Conservation (phyloP, 2,329 filamentous ascomycete species). For the Sporothrix sp. region DNA sequence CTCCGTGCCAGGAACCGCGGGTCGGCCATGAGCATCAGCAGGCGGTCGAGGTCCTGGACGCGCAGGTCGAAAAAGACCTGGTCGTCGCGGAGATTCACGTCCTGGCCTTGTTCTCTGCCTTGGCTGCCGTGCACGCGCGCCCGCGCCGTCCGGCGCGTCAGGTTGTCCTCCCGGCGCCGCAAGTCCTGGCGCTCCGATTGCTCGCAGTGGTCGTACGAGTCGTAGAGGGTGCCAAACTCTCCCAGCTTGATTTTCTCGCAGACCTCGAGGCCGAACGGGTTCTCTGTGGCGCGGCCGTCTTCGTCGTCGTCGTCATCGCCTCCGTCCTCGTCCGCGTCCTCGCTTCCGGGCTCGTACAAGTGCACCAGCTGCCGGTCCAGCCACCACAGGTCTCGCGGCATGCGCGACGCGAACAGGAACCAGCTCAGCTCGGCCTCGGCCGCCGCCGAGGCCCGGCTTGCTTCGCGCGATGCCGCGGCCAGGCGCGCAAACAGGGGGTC, state of each 20-base stretch:
- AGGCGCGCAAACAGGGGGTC: neutral
- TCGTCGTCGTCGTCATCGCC: neutral
- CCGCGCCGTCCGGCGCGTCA: neutral
- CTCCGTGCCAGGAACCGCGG: neutral
- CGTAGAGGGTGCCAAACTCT: neutral
- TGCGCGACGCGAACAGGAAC: constrained; percentile 10
- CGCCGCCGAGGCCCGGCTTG: neutral
- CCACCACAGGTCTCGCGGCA: constrained; percentile 11
- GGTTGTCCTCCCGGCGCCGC: constrained; percentile 3
- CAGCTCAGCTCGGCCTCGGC: constrained; percentile 12
- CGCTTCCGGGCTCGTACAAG: neutral
- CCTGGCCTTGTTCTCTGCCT: too few species aligned
- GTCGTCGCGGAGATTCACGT: neutral
- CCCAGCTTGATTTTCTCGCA: neutral
- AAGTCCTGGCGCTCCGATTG: neutral
- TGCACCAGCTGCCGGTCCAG: constrained; percentile 4
- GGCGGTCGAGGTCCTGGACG: constrained; percentile 8
- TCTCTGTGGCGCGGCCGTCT: neutral
- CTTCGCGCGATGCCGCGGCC: neutral
- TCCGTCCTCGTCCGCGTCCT: neutral
- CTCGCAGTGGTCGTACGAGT: neutral
- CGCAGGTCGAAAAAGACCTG: constrained; percentile 12
- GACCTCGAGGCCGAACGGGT: neutral
- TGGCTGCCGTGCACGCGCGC: neutral
- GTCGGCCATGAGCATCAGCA: neutral